These are phyloP conservation scores for Tuber aestivum DNA, from an alignment of 495 filamentous ascomycete genomes.

Conservation along the genomic window DNA sequence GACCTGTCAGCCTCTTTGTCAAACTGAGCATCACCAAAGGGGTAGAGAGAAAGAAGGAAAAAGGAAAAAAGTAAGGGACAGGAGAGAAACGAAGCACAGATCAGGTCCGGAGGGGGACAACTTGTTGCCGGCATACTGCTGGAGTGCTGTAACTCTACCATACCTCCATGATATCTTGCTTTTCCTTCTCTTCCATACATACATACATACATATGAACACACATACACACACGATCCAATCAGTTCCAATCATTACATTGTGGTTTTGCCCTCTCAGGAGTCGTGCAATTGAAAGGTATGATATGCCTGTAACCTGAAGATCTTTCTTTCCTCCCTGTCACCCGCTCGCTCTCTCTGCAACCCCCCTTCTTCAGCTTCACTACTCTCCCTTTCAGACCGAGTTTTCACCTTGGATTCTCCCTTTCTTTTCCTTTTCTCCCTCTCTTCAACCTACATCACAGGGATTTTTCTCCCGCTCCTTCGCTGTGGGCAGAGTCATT, in stretches of 20 bases:
- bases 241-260: neutral
- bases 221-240: neutral
- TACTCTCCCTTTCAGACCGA: slow-evolving; percentile 11
- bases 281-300: slow-evolving; percentile 6
- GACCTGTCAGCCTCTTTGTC: neutral
- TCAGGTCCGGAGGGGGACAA: neutral
- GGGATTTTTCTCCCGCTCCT: slow-evolving; percentile 26
- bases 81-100: neutral
- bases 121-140: slow-evolving; percentile 4
- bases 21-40: neutral
- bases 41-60: neutral
- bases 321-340: neutral
- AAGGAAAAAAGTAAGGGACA: neutral
- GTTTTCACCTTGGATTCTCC: slow-evolving; percentile 1
- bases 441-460: slow-evolving; percentile 15
- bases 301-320: neutral
- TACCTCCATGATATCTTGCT: slow-evolving; percentile 11
- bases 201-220: neutral
- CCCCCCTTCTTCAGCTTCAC: slow-evolving; percentile 5
- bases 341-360: neutral
- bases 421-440: slow-evolving; percentile 18
- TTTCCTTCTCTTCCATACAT: slow-evolving; percentile 8
- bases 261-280: slow-evolving; percentile 8
- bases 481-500: neutral
- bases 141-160: neutral